Conservation (phyloP, 2,329 filamentous ascomycete species). For the Penicillium sp. region DNA sequence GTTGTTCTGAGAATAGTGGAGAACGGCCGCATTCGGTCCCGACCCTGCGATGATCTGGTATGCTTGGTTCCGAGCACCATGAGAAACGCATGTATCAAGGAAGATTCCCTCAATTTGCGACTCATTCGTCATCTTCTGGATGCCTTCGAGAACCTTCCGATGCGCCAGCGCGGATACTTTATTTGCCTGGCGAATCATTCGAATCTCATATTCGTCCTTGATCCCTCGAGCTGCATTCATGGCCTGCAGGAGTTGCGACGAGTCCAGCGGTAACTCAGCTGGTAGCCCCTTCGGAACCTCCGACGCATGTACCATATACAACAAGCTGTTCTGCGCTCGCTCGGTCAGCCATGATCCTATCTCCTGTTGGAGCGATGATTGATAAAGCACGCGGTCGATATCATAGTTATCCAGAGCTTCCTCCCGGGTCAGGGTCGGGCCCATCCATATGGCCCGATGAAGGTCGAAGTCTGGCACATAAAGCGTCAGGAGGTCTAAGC, state of each 20-base stretch:
- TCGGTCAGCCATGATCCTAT: constrained; percentile 43
- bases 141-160: constrained; percentile 60
- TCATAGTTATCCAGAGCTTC: constrained; percentile 64
- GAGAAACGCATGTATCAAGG: constrained; percentile 70
- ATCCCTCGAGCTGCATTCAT: constrained; percentile 68
- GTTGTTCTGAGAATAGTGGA: constrained; percentile 85
- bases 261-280: constrained; percentile 26
- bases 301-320: constrained; percentile 40
- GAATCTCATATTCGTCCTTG: constrained; percentile 74
- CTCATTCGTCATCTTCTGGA: constrained; percentile 70
- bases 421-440: constrained; percentile 45
- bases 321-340: constrained; percentile 25
- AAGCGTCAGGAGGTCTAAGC: constrained; percentile 63
- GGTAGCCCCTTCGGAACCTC: constrained; percentile 31
- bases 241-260: constrained; percentile 44
- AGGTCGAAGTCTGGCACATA: constrained; percentile 71
- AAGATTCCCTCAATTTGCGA: constrained; percentile 80
- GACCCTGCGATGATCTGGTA: constrained; percentile 84
- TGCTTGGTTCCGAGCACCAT: constrained; percentile 77
- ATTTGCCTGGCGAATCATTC: constrained; percentile 71
- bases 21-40: constrained; percentile 75
- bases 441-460: constrained; percentile 44
- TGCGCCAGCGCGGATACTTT: constrained; percentile 68
- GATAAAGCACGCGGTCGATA: constrained; percentile 68
- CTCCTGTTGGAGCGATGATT: constrained; percentile 49